phyloP scores from a whole-genome alignment of 352 stramenopile species.

The Pythium biforme region DNA sequence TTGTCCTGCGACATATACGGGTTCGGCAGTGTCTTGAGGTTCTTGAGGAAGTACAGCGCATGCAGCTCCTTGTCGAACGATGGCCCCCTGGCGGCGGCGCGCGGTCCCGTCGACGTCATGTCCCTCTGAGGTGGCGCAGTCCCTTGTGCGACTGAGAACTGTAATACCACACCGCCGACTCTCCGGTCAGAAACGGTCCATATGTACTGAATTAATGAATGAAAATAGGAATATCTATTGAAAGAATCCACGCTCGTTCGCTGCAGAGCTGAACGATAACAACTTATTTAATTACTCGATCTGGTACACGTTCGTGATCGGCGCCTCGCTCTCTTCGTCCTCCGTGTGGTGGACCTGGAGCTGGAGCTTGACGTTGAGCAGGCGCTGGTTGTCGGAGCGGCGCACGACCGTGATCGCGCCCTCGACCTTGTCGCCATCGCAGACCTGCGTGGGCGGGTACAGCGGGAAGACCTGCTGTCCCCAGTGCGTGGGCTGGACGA shows the following conservation, averaged over 20 bases:
- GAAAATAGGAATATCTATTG: slow-evolving; percentile 25
- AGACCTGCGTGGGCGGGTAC: slow-evolving; percentile 82
- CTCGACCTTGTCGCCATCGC: slow-evolving; percentile 70
- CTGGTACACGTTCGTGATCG: slow-evolving; percentile 72
- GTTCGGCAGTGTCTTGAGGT: slow-evolving; percentile 63
- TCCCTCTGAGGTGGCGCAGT: no score
- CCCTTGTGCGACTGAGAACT: no score
- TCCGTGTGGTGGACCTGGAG: slow-evolving; percentile 68
- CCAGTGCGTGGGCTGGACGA: slow-evolving; percentile 88
- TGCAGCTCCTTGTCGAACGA: slow-evolving; percentile 76
- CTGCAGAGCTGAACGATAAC: background rate
- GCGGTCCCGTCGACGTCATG: no score
- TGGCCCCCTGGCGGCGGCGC: slow-evolving; percentile 13
- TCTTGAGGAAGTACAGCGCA: slow-evolving; percentile 76
- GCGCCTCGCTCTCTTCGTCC: slow-evolving; percentile 43
- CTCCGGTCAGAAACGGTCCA: no score
- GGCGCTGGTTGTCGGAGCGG: slow-evolving; percentile 81
- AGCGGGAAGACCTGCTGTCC: slow-evolving; percentile 86
- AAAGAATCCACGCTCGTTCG: slow-evolving; percentile 12
- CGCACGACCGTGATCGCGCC: slow-evolving; percentile 74
- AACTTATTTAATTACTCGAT: slow-evolving; percentile 66
- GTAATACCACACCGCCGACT: no score
- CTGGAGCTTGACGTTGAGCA: slow-evolving; percentile 90
- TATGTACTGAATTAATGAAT: slow-evolving; percentile 15
- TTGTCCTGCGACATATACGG: slow-evolving; percentile 81